Percentiles rank a stretch among this genome's conserved stretches.
phyloP scores from a whole-genome alignment of 306 rosid genomes.

The Astragalus membranaceus region DNA sequence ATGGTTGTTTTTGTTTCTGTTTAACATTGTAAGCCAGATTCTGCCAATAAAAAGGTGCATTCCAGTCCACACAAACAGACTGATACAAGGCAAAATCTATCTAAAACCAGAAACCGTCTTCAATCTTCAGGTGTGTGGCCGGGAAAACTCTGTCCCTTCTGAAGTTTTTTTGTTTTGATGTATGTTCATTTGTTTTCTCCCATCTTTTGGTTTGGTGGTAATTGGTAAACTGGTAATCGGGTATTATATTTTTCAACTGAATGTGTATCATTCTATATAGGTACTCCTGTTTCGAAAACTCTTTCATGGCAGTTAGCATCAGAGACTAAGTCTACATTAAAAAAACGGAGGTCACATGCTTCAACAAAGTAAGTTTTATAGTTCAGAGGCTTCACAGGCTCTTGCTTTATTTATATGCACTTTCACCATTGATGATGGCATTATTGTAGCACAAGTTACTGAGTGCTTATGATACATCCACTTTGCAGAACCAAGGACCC shows the following conservation, averaged over 20 bases:
- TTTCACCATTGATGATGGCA: not conserved
- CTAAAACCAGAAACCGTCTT: constrained; percentile 52
- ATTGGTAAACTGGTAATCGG: constrained; percentile 1
- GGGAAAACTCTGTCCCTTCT: not conserved
- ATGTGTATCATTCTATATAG: constrained; percentile 23
- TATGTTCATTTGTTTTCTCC: not conserved
- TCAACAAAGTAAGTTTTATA: constrained; percentile 38
- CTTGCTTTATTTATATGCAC: not conserved
- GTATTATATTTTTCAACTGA: constrained; percentile 4
- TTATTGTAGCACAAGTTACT: not conserved
- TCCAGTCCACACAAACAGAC: constrained; percentile 50
- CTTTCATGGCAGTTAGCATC: constrained; percentile 98
- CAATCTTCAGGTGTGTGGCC: constrained; percentile 58
- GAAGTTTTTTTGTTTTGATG: not conserved
- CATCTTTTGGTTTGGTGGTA: not conserved
- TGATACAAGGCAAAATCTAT: constrained; percentile 45
- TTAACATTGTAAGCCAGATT: constrained; percentile 64
- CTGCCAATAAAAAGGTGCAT: constrained; percentile 76
- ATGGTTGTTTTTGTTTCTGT: constrained; percentile 18
- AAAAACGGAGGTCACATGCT: constrained; percentile 45
- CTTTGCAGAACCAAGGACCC: constrained; percentile 43
- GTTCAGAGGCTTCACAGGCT: not conserved
- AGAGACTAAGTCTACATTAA: constrained; percentile 72
- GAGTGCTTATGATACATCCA: not conserved
- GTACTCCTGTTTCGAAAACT: constrained; percentile 58